A percentile compares a stretch with the other conserved stretches of the same genome.
Evolutionary conservation across 768 basidiomycete genomes (phyloP).

Genomic region (Podaxis pistillaris): DNA sequence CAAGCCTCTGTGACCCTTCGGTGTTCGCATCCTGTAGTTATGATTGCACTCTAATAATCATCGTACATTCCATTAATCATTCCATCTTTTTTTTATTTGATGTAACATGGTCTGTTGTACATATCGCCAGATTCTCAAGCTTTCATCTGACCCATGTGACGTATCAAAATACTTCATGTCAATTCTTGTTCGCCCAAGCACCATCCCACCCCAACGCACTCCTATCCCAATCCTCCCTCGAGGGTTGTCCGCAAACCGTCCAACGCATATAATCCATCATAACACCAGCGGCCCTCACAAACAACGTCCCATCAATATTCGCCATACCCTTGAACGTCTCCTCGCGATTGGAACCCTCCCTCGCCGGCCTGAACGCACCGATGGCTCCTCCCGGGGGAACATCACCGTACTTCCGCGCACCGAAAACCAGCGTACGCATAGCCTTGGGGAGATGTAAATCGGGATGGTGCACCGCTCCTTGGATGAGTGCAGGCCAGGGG

Average conservation of each 20-base stretch:
- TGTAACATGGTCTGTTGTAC: background rate
- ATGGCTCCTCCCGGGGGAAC: conserved; percentile 36
- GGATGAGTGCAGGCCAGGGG: conserved; percentile 51
- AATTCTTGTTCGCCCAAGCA: conserved; percentile 45
- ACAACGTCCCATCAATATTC: conserved; percentile 53
- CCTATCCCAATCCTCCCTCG: conserved; percentile 48
- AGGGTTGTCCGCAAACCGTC: conserved; percentile 49
- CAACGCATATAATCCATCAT: conserved; percentile 56
- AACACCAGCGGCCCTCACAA: conserved; percentile 55
- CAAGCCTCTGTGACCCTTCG: background rate
- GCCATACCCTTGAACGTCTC: conserved; percentile 47
- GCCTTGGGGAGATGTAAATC: conserved; percentile 54
- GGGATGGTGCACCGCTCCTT: conserved; percentile 44
- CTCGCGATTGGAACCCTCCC: conserved; percentile 18
- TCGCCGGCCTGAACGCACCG: conserved; percentile 36
- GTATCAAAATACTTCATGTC: background rate
- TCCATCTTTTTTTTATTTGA: background rate
- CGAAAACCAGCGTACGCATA: conserved; percentile 46
- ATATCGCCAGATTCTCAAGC: background rate
- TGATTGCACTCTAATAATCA: background rate
- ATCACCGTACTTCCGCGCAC: conserved; percentile 45
- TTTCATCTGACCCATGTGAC: background rate
- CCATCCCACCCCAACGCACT: conserved; percentile 62
- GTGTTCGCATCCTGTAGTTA: background rate
- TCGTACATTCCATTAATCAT: background rate